Conservation (phyloP, 495 filamentous ascomycete species). For the Neurospora tetrasperma region DNA sequence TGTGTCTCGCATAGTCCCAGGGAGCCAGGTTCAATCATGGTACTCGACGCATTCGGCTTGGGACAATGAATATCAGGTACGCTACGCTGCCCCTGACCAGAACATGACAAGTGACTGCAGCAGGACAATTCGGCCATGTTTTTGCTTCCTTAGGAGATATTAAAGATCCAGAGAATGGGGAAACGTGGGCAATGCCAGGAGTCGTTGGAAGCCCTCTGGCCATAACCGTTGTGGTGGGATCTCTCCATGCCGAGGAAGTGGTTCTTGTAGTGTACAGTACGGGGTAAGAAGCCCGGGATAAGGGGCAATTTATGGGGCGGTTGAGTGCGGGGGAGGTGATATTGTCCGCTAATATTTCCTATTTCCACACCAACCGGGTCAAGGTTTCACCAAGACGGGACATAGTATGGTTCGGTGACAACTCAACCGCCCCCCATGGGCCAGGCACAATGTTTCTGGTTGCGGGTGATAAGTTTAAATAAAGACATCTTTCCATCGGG, state of each 20-base stretch:
- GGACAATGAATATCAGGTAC: too few relatives aligned
- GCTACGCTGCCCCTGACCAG: too few relatives aligned
- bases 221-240: not conserved
- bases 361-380: not conserved
- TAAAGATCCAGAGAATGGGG: not conserved
- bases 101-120: not conserved
- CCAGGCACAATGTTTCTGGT: not conserved
- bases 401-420: not conserved
- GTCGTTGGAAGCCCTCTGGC: not conserved
- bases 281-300: not conserved
- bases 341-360: not conserved
- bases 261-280: not conserved
- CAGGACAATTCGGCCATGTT: too few relatives aligned
- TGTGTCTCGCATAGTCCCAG: not conserved
- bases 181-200: not conserved
- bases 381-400: not conserved
- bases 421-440: not conserved
- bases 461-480: not conserved
- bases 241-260: not conserved
- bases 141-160: not conserved
- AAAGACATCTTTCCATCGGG: not conserved
- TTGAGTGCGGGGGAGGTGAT: not conserved
- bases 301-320: not conserved
- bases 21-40: not conserved
- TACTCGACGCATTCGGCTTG: too few relatives aligned